These are phyloP conservation scores for Penstemon newberryi DNA, from an alignment of 257 asterid genomes.

Conservation along the genomic window DNA sequence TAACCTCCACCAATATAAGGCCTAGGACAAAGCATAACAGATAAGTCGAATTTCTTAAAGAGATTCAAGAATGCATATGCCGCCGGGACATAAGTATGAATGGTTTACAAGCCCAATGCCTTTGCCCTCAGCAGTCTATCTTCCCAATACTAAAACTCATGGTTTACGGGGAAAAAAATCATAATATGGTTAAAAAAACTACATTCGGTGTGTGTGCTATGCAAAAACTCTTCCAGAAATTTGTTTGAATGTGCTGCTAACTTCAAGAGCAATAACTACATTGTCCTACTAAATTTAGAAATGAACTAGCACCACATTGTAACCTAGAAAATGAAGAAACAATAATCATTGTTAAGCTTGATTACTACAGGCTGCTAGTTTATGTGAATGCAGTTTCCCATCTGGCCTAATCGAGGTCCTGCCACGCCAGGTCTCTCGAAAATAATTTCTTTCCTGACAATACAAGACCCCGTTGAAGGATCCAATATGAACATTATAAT, in stretches of 20 bases:
- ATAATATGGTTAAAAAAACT: no score
- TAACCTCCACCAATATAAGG: conserved; percentile 97
- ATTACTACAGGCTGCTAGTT: no score
- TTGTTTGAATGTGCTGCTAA: no score
- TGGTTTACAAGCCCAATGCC: conserved; percentile 92
- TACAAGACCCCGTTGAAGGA: conserved; percentile 56
- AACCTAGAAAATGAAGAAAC: no score
- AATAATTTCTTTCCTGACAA: conserved; percentile 64
- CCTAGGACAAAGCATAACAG: conserved; percentile 95
- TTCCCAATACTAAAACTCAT: conserved; percentile 75
- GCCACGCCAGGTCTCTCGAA: conserved; percentile 80
- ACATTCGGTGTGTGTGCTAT: no score
- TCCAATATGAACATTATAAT: conserved; percentile 65
- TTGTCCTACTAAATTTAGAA: no score
- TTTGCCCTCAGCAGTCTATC: conserved; percentile 91
- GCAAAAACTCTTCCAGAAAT: no score
- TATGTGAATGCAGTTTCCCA: conserved; percentile 48
- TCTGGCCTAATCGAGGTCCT: conserved; percentile 72
- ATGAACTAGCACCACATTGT: no score
- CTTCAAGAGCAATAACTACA: no score
- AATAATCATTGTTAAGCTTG: no score
- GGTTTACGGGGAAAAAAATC: neutral
- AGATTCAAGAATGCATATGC: conserved; percentile 84
- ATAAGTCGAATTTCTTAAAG: conserved; percentile 72
- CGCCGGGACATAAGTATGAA: conserved; percentile 92